Evolutionary conservation across 805 yeast genomes (phyloP), one percentile per base, ranked within the genome.

Genomic region (Alloascoidea hylecoeti): DNA sequence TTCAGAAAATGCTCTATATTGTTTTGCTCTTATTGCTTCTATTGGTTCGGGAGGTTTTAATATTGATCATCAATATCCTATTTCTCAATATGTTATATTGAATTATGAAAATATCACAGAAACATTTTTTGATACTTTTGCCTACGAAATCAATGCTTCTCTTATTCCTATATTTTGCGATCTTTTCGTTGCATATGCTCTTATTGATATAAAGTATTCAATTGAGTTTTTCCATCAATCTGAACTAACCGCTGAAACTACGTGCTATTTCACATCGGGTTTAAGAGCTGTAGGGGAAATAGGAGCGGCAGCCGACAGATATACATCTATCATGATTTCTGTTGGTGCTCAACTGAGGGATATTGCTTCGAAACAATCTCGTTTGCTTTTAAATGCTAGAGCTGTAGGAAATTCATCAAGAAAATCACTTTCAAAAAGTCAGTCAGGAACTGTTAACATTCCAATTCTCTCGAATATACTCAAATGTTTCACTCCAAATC

Each of bases 401-500:
- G 30, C 30, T 23, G 9, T 18, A 4, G 9, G 34, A n/a, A 18
- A 34, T 30, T 38, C 35, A 18, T 18, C 16, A 13, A 14, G 27
- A 9, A 4, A 28, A n/a, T 34, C 19, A 27, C 18, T 28, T 2
- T 44, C 39, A 18, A 46, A 45, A 3, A 35, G 41, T 5, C 49
- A 43, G 5, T 42, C 44, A 14, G 32, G 35, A 2, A 44, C 41
- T 19, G 47, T 44, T 9, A 16, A 39, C 1, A 41, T 43, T 12
- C 18, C 38, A 4, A 43, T 56, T 4, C 38, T 61, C 17, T 44
- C 49, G 3, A 58, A 56, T 39, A 44, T 58, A 4, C 41, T 58
- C 16, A 46, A 44, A n/a, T 46, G 56, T 3, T 61, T 55, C 41
- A 50, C 47, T 18, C 51, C 50, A 15, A 53, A 44, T 34, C 66